Evolutionary conservation across 257 asterid genomes (phyloP), one percentile per base, ranked within the genome.

Genomic region (Mitragyna speciosa): DNA sequence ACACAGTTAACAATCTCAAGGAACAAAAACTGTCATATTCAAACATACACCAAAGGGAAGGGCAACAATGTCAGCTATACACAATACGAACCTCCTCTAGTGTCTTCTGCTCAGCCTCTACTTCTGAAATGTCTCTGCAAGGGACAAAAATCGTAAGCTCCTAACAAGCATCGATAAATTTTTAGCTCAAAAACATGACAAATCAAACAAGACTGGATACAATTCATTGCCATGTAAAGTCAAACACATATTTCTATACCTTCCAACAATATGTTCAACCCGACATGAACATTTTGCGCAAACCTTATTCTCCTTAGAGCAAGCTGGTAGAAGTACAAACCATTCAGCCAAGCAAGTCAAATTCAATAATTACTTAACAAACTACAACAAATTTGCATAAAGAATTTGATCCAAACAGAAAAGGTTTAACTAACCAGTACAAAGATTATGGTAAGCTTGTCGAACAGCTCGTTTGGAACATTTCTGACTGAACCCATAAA

Each of bases 391-490:
- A 48, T 39, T 22, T 54, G 28, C 43, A 19, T 7, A 65, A 67
- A 72, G 54, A 59, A 69, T 24, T 68, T 63, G 33, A 14, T 54
- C 76, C 4, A 51, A 94, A 39, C 9, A 2, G 47, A 39, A 2
- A n/a, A 0, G 56, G 41, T n/a, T 28, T 31, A 79, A 78, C 95
- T 78, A 83, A 95, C 99, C 99, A 83, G 72, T 65, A 83, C 99
- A 95, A 31, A 95, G 87, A 84, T 86, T 92, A 82, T 95, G 99
- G 82, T 95, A 91, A 64, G 99, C 99, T 86, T 95, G 99, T 70
- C 97, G 89, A 88, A 95, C 99, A 78, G 91, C 89, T 85, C 99
- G 86, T 93, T 93, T 95, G 20, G 97, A 90, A 89, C 99, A 95
- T 85, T 83, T 83, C 86, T 95, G 99, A 82, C 99, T 95, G 80